These are phyloP conservation scores for Raffaelea albimanens DNA, from an alignment of 2,329 filamentous ascomycete genomes.

Conservation along the genomic window DNA sequence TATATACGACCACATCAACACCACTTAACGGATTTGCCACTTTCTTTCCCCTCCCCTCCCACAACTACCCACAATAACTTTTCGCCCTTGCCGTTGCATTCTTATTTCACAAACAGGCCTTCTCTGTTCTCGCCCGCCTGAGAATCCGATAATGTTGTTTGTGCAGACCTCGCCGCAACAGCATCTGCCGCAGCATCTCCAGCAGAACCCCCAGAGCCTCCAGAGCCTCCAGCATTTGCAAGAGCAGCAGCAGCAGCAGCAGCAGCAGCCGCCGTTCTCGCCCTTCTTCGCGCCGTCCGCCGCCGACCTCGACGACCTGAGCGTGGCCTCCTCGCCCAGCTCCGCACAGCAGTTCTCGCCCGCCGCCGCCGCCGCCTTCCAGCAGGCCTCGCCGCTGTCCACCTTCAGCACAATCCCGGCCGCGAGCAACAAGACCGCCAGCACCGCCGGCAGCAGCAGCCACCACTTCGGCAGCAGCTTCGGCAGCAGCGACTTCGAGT, in stretches of 20 bases:
- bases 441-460: conserved; percentile 12
- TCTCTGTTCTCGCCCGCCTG: not conserved
- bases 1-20: conserved; percentile 2
- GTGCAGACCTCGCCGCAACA: conserved; percentile 7
- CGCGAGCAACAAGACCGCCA: conserved; percentile 4
- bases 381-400: conserved; percentile 17
- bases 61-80: not conserved
- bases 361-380: conserved; percentile 2
- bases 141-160: conserved; percentile 12
- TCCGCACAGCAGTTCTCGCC: conserved; percentile 15
- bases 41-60: not conserved
- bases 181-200: conserved; percentile 1
- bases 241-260: conserved; percentile 14
- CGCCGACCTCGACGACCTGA: conserved; percentile 12
- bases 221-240: conserved; percentile 17
- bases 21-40: not conserved
- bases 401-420: conserved; percentile 25
- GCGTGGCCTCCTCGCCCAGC: conserved; percentile 19
- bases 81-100: not conserved
- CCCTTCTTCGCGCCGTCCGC: not conserved
- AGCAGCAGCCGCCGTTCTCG: not conserved
- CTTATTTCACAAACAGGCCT: not conserved
- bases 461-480: not conserved
- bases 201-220: not conserved
- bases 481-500: conserved; percentile 14